Evolutionary conservation across 1,284 basidiomycete genomes (phyloP), one percentile per base, ranked within the genome.

Genomic region (Mycosarcoma mackinlayi): DNA sequence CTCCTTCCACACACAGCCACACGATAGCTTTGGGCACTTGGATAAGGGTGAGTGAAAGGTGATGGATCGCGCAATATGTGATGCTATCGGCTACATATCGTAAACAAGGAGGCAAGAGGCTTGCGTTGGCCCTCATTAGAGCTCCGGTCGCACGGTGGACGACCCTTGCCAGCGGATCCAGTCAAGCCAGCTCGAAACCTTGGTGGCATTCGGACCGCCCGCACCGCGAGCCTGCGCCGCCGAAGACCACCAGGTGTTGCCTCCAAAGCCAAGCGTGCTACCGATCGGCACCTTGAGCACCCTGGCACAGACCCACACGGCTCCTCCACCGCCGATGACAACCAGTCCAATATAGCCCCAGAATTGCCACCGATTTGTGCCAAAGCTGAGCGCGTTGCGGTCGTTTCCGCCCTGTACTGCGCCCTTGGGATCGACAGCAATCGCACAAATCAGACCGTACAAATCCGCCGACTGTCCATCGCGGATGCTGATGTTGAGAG

Each of bases 401-500:
- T 69, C 70, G 42, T 64, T 56, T 25, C 58, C 56, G n/a, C 62
- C 63, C 23, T 73, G 76, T 24, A 78, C 70, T 3, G 80, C 78
- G 4, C 77, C 78, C 37, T 73, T 75, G 11, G 78, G 69, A 49
- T 82, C 72, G 25, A 75, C 62, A 6, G 92, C 93, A 77, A 93
- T 90, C 56, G 87, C 85, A 79, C 91, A 92, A 67, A 94, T 90
- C 31, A 89, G 88, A 76, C 91, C 89, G 86, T 92, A 94, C 30
- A 95, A 88, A 80, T 94, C 92, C n/a, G 93, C 93, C 19, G 88
- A 88, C 82, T 93, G 91, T 41, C 88, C 90, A 3, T 89, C 89
- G 81, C 90, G 90, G 41, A 95, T 90, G 40, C 67, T 73, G 35
- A 81, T 72, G 53, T 70, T 76, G 30, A 81, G 66, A 33, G 79